phyloP scores from a whole-genome alignment of 2,329 filamentous ascomycete species.

The Sarocladium kiliense region DNA sequence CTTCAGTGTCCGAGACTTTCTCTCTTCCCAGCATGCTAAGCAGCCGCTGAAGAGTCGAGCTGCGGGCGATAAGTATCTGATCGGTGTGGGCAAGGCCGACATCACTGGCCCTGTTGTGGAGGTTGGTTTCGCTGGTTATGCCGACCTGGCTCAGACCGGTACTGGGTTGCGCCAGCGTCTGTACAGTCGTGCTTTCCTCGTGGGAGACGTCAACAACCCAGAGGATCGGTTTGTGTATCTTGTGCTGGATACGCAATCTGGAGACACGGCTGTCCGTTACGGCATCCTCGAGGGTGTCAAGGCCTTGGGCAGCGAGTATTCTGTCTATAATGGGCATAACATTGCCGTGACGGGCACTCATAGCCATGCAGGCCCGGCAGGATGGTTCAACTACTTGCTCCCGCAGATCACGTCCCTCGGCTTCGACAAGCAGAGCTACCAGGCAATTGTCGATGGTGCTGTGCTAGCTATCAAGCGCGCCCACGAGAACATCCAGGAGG shows the following conservation, averaged over 20 bases:
- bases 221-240: constrained; percentile 78
- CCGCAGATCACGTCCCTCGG: constrained; percentile 86
- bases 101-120: constrained; percentile 77
- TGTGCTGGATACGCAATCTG: constrained; percentile 80
- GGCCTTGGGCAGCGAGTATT: constrained; percentile 65
- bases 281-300: constrained; percentile 76
- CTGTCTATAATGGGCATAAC: constrained; percentile 72
- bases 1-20: not conserved
- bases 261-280: constrained; percentile 81
- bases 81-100: constrained; percentile 54
- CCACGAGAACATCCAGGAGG: constrained; percentile 50
- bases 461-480: constrained; percentile 77
- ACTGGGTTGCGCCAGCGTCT: constrained; percentile 81
- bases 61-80: constrained; percentile 35
- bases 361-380: constrained; percentile 85
- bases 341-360: constrained; percentile 89
- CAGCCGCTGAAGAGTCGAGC: not conserved
- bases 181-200: constrained; percentile 84
- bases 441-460: constrained; percentile 82
- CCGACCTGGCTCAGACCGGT: constrained; percentile 75
- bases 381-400: constrained; percentile 90
- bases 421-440: constrained; percentile 81
- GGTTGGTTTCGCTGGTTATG: constrained; percentile 89
- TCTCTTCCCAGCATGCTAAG: not conserved
- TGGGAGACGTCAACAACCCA: constrained; percentile 62